phyloP scores from a whole-genome alignment of 2,329 filamentous ascomycete genomes.

The Alternaria brassicae region DNA sequence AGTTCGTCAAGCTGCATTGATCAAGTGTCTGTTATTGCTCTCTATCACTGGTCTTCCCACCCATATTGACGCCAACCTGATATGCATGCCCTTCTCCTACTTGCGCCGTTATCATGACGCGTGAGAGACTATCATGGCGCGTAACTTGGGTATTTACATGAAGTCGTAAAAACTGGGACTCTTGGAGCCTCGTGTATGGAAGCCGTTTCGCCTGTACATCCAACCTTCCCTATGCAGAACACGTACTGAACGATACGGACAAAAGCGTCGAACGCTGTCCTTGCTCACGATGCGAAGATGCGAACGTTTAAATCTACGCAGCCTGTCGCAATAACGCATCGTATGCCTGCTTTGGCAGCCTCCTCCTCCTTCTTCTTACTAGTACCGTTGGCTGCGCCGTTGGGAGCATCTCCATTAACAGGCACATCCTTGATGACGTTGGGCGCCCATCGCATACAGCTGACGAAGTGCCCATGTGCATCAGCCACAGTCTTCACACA shows the following conservation, averaged over 20 bases:
- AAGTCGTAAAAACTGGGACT: constrained; percentile 23
- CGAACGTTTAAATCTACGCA: constrained; percentile 82
- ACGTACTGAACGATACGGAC: constrained; percentile 12
- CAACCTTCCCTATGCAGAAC: constrained; percentile 12
- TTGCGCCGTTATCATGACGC: constrained; percentile 11
- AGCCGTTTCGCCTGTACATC: constrained; percentile 13
- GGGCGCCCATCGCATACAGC: constrained; percentile 86
- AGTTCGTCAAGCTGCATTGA: not conserved
- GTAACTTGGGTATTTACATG: constrained; percentile 34
- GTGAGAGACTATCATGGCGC: constrained; percentile 12
- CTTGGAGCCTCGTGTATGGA: constrained; percentile 5
- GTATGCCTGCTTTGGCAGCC: constrained; percentile 68
- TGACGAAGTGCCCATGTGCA: constrained; percentile 84
- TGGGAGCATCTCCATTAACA: constrained; percentile 52
- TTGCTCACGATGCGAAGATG: constrained; percentile 70
- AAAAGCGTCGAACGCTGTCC: not conserved
- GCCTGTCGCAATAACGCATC: constrained; percentile 86
- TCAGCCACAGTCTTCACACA: constrained; percentile 83
- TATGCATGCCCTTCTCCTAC: constrained; percentile 9
- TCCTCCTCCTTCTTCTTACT: constrained; percentile 61
- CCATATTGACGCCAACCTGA: constrained; percentile 8
- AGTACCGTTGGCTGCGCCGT: constrained; percentile 54
- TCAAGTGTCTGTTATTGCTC: constrained; percentile 6
- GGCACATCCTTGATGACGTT: constrained; percentile 68
- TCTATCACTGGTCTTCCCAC: constrained; percentile 7